These are phyloP conservation scores for Talaromyces trachyspermus DNA, from an alignment of 495 filamentous ascomycete genomes.

Conservation along the genomic window DNA sequence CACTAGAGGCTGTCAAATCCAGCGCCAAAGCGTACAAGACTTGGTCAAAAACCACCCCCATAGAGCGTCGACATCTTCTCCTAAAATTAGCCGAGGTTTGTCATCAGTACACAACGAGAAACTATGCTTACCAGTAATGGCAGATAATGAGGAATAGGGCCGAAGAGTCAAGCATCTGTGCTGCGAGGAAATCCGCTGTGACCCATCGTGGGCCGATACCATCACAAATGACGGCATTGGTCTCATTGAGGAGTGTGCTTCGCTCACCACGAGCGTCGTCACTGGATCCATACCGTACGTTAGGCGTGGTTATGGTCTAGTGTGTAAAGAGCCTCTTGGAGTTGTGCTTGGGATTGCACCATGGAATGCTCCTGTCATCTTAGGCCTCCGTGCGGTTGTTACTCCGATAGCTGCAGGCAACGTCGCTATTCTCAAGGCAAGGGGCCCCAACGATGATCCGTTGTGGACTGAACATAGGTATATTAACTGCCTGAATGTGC, in stretches of 20 bases:
- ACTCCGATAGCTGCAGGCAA: slow-evolving; percentile 80
- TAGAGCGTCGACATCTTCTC: slow-evolving; percentile 54
- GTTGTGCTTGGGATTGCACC: slow-evolving; percentile 80
- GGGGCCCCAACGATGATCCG: neutral
- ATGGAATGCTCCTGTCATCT: slow-evolving; percentile 65
- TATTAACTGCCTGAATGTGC: neutral
- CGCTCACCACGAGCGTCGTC: neutral
- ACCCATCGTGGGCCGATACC: slow-evolving; percentile 2
- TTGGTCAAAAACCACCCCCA: slow-evolving; percentile 54
- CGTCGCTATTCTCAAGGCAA: slow-evolving; percentile 60
- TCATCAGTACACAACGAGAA: neutral
- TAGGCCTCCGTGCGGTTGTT: slow-evolving; percentile 60
- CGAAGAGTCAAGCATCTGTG: slow-evolving; percentile 2
- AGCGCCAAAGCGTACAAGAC: slow-evolving; percentile 52
- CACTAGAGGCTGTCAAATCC: slow-evolving; percentile 46
- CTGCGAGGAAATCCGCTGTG: slow-evolving; percentile 9
- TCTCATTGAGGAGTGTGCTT: slow-evolving; percentile 14
- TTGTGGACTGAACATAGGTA: neutral
- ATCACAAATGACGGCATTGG: slow-evolving; percentile 6
- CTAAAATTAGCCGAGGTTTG: slow-evolving; percentile 44
- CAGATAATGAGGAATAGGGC: neutral
- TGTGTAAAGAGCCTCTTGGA: slow-evolving; percentile 76
- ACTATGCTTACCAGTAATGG: neutral
- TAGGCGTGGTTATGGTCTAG: slow-evolving; percentile 37
- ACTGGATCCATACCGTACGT: slow-evolving; percentile 9